Percentiles rank a stretch among this genome's conserved stretches.
Evolutionary conservation across 1,284 basidiomycete species (phyloP).

Genomic region (Gomphus bonarii): DNA sequence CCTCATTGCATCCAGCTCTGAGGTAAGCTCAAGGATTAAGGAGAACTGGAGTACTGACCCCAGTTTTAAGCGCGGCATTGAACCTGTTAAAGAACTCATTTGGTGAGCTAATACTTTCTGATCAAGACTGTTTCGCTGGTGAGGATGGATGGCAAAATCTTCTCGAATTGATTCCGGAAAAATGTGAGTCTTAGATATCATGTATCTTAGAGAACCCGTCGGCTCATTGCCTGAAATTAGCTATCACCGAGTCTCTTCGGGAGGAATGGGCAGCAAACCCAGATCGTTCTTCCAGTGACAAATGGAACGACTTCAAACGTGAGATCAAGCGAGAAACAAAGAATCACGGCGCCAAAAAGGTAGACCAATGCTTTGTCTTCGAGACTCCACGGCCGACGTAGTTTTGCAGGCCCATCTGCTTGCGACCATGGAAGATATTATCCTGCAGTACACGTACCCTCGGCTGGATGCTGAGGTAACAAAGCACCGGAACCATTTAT

Average conservation of each 20-base stretch:
- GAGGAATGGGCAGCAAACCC: slow-evolving; percentile 55
- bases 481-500: slow-evolving; percentile 94
- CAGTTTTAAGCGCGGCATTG: slow-evolving; percentile 35
- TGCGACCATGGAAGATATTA: slow-evolving; percentile 70
- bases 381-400: not conserved
- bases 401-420: slow-evolving; percentile 26
- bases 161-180: slow-evolving; percentile 67
- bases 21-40: slow-evolving; percentile 34
- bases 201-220: slow-evolving; percentile 3
- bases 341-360: slow-evolving; percentile 3
- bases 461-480: slow-evolving; percentile 96
- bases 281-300: slow-evolving; percentile 45
- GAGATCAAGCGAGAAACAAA: slow-evolving; percentile 21
- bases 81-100: slow-evolving; percentile 51
- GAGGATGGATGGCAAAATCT: slow-evolving; percentile 69
- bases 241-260: slow-evolving; percentile 34
- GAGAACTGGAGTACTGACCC: slow-evolving; percentile 4
- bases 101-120: slow-evolving; percentile 59
- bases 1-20: slow-evolving; percentile 60
- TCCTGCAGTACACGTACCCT: slow-evolving; percentile 94
- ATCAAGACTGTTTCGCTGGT: slow-evolving; percentile 80
- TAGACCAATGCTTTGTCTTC: not conserved
- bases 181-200: slow-evolving; percentile 17
- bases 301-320: slow-evolving; percentile 63
- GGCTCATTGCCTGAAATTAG: not conserved